Base-by-base conservation (phyloP, 352 stramenopile species). In the Globisporangium lucens region DNA sequence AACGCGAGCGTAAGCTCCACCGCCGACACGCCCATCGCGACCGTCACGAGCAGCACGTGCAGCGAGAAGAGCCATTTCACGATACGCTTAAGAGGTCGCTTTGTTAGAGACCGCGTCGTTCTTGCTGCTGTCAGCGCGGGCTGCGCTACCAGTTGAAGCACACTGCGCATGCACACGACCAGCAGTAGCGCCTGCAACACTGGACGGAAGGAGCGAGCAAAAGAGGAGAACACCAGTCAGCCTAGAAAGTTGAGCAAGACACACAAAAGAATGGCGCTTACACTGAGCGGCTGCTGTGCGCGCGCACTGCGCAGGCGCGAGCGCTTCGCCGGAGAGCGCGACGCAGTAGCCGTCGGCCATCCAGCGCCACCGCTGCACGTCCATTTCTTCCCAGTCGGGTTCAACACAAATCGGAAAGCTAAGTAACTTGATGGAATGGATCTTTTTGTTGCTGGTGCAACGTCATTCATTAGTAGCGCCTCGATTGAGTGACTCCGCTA, bases 121-220 rank as follows among this genome's bases (percentile, higher is more conserved):
- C 8, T 2, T 27, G 43, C 10, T 6, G 20, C 12, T 52, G 12
- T 4, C 20, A 35, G 9, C 20, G 47, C 30, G 24, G 30, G 27
- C 68, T 35, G 20, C 3, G 52, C 43, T 2, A 53, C 57, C 61
- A 89, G 72, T 22, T 47, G 63, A n/a, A 82, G 41, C 38, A 88
- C 75, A 20, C 76, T 72, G 30, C 46, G 69, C 74, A 87, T 79
- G 30, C 76, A 80, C 13, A 82, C 29, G 4, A 73, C 47, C 3
- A 82, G 53, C 33, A 90, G 74, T 2, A 76, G 20, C 13, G 82
- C 20, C 49, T 82, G 67, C 60, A 76, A 68, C 56, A 57, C 74
- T 90, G 61, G 53, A 36, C 29, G 7, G 9, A 17, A 35, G 20
- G 7, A 49, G 52, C 17, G 47, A 29, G 12, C 30, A 33, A 6